Base-by-base conservation (phyloP, 306 rosid genomes). In the Amphicarpaea edgeworthii region DNA sequence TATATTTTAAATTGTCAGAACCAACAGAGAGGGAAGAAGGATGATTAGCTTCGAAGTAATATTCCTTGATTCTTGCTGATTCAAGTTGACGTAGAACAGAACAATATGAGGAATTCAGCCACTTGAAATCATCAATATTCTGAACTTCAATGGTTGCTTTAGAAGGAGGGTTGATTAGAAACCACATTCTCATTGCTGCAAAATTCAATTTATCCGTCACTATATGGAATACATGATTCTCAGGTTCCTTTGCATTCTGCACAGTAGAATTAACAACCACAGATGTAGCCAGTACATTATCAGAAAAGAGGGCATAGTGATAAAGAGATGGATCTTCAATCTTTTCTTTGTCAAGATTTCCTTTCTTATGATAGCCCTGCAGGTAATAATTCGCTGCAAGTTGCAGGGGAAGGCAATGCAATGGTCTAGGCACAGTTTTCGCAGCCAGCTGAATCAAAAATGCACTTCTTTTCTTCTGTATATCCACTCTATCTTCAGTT, bases 161-260 rank as follows among this genome's bases (percentile, higher is more conserved):
- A 37, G 82, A 64, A 54, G 99, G 97, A 85, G 93, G 87, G 82
- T 95, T 95, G 72, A 83, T 84, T 59, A 90, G 85, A 86, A 95
- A 92, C 97, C 99, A 95, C 99, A 95, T 92, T 75, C 40, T 92
- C 99, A 95, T 89, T 51, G 96, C 96, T 76, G 93, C 97, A 68
- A 87, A 90, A 77, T 88, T 95, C 60, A 95, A 82, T 77, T 89
- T 95, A 84, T 95, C 97, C 0, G 97, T 95, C 83, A 95, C 99
- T 61, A 95, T 68, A 85, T 92, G 99, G 81, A 92, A 92, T 62
- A 95, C 97, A 65, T 95, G 99, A 68, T 89, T 90, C 82, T 78
- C 88, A 21, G 97, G 99, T 63, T 92, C 97, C 86, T 88, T 85
- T 1, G 97, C 97, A 73, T 95, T 93, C 78, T 81, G 86, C 82